Conservation (phyloP, 352 stramenopile genomes). For the Thraustochytrium sp. region DNA sequence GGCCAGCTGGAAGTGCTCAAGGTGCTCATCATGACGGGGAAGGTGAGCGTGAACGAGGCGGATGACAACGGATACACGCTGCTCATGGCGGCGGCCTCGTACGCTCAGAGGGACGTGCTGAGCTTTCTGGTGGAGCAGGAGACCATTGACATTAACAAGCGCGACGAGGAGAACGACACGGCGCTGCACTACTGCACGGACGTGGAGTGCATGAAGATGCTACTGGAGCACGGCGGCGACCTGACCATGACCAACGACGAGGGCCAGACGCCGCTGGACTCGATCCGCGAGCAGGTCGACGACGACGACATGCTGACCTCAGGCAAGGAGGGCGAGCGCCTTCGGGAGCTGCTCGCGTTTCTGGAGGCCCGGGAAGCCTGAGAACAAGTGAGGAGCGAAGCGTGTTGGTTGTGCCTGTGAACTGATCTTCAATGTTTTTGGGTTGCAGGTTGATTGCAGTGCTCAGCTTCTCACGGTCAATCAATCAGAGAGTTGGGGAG, state of each 20-base stretch:
- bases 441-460: background rate
- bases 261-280: background rate
- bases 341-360: background rate
- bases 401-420: background rate
- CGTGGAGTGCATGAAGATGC: conserved; percentile 19
- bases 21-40: background rate
- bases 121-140: conserved; percentile 1
- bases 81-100: conserved; percentile 9
- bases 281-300: background rate
- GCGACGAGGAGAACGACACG: background rate
- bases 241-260: background rate
- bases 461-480: too few species aligned
- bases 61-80: conserved; percentile 26
- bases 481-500: too few species aligned
- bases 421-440: background rate
- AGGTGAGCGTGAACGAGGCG: background rate
- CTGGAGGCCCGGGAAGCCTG: background rate
- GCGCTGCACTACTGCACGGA: conserved; percentile 29
- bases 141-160: background rate
- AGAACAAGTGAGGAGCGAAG: background rate
- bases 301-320: background rate
- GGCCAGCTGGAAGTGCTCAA: background rate
- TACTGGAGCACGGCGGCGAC: background rate
- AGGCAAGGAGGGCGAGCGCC: background rate
- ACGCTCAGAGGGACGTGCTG: background rate